Base-by-base conservation (phyloP, 352 stramenopile genomes). In the Pythium chondricola region DNA sequence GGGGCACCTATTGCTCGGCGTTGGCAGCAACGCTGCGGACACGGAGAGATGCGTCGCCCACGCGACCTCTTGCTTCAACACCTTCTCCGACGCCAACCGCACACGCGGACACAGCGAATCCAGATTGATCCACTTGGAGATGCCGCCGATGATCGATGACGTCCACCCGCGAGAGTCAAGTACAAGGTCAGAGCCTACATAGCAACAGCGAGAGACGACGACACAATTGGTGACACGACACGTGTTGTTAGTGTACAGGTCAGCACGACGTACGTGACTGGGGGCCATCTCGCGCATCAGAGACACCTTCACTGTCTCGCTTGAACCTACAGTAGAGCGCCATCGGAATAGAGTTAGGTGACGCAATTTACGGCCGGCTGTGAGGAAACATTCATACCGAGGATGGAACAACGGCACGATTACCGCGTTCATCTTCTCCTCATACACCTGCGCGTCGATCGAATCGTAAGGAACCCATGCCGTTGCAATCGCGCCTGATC, bases 31-130 rank as follows among this genome's bases (percentile, higher is more conserved):
- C n/a, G 98, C 88, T 13, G 96, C 91, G 2, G 92, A 75, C 25
- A 99, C 82, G 2, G 85, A 91, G 36, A 99, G 77, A 67, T 99
- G 96, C 33, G 81, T 92, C 18, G 91, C 95, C 94, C 95, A 99
- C 41, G 91, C 87, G 25, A 99, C 67, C 61, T 98, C 95, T 52
- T 96, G 72, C 47, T 89, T 92, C 54, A 96, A 85, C 1, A 71
- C 76, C 51, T 80, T 86, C 50, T 93, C 83, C 10, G 74, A 76
- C 13, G 61, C 58, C 10, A 83, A 47, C 0, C 85, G 80, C 9
- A 52, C 48, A 20, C 53, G 45, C 20, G 58, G 41, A 31, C 68
- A 80, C 18, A 48, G 22, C 1, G 67, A 56, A 40, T 96, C 85
- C 35, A 88, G 46, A 36, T 83, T 60, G 38, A 96, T 82, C 80